Conservation (phyloP, 202 grass and related monocot species). For the Schoenoplectus triqueter region DNA sequence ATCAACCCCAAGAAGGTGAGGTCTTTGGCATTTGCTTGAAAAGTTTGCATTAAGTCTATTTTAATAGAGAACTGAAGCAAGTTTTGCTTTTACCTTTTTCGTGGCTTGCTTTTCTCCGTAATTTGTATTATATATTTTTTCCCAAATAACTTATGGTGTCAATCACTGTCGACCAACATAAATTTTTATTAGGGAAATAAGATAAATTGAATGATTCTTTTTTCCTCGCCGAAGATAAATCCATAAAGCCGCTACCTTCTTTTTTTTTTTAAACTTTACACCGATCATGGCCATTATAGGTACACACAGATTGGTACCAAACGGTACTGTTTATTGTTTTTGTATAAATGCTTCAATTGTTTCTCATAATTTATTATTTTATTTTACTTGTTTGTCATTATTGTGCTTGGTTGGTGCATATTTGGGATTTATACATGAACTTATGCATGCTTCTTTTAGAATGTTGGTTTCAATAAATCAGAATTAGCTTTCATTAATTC, state of each 20-base stretch:
- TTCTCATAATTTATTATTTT: neutral
- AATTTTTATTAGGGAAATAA: neutral
- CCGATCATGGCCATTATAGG: neutral
- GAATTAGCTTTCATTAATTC: neutral
- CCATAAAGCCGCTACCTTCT: neutral
- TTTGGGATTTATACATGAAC: constrained; percentile 16
- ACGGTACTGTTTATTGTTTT: constrained; percentile 7
- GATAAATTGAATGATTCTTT: constrained; percentile 4
- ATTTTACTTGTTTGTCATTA: constrained; percentile 1
- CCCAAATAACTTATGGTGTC: constrained; percentile 21
- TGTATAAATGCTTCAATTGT: neutral
- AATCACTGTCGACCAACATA: constrained; percentile 7
- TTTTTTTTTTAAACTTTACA: neutral
- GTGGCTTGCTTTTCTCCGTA: constrained; percentile 25
- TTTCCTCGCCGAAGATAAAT: constrained; percentile 7
- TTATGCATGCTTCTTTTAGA: neutral
- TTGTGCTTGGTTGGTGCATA: constrained; percentile 10
- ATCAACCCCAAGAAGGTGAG: constrained; percentile 54
- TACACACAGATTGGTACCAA: neutral
- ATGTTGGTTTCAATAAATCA: neutral
- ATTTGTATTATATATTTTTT: constrained; percentile 20
- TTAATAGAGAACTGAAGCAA: constrained; percentile 1
- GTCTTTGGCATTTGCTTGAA: constrained; percentile 15
- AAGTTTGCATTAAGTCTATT: constrained; percentile 10
- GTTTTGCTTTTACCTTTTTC: constrained; percentile 23